Evolutionary conservation across 805 yeast species (phyloP), one percentile per base, ranked within the genome.

Genomic region (Metschnikowia baotianmanensis): DNA sequence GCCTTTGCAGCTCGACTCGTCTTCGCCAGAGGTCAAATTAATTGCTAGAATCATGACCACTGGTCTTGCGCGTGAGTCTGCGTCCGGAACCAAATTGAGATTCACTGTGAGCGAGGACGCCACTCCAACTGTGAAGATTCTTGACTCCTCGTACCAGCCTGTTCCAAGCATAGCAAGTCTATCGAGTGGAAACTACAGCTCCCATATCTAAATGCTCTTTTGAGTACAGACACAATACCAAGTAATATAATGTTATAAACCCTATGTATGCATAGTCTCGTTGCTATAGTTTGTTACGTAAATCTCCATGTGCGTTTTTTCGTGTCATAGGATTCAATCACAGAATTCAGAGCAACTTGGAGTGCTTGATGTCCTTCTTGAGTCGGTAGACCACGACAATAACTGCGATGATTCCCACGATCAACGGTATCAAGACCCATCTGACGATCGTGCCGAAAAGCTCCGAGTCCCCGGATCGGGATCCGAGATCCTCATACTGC

Each of bases 21-120:
- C 38, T 9, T 24, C 29, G 22, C 41, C 48, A 3, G 55, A 52
- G 31, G 82, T 83, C 53, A 79, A 84, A 54, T 71, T 90, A 31
- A 80, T 91, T 56, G 96, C 95, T 13, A 80, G 96, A 63, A 88
- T 91, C 57, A 68, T 82, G 59, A 91, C 96, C 3, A 77, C 77
- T 29, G 83, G 84, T 4, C 58, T 63, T 29, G 95, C 85, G 6
- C 63, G 63, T n/a, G 96, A 88, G 62, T 73, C 83, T 17, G 80
- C 79, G 12, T 71, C 80, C 22, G 96, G 96, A 29, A 79, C 87
- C 36, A 83, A 80, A 53, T 65, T 84, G 31, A 78, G 82, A 58
- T 86, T 83, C 45, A 62, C 65, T 23, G 74, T 81, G 26, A 74
- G 74, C 23, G 57, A 62, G 24, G 59, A 71, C 21, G 77, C 77